Evolutionary conservation across 2,329 filamentous ascomycete genomes (phyloP), one percentile per base, ranked within the genome.

Genomic region (Sphaerostilbella broomeana): DNA sequence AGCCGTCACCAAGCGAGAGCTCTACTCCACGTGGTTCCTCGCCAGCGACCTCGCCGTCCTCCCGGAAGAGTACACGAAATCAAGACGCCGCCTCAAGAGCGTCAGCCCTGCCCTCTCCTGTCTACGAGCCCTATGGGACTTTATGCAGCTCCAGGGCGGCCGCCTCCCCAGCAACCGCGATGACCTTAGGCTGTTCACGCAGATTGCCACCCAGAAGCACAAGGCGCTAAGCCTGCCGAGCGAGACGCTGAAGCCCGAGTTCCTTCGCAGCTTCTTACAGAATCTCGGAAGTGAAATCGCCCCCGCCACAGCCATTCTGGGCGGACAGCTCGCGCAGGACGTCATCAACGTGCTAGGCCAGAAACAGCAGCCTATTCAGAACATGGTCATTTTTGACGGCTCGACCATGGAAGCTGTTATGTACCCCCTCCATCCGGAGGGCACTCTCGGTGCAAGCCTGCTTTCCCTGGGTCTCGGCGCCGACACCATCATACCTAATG

Each of bases 301-400:
- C 10, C 88, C 92, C 6, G 86, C 94, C 7, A 82, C 86, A 0
- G 89, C 92, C 2, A 86, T 95, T 43, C 69, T 98, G 9, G 92
- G 92, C 34, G 92, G 89, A 8, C 80, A 89, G 59, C 73, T 98
- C 12, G 87, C 90, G 1, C 92, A 98, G 64, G 92, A 98, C 58
- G 88, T 95, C 36, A 97, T 98, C 65, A 97, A 97, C 54, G 89
- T 95, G 21, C 75, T 97, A 5, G 87, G 89, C 34, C 80, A 85
- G 58, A 80, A 84, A 27, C 88, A 97, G 65, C 92, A 95, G 61
- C 92, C 92, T 1, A 84, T 98, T 28, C 92, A 98, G 65, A 98
- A 98, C 61, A 79, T 95, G 59, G 75, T 95, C 35, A 69, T 97
- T 15, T 95, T 97, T 54, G 88, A 97, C 59, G 89, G 89, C 11